Percentiles rank a stretch among this genome's conserved stretches.
phyloP scores from a whole-genome alignment of 1,284 basidiomycete genomes.

The Puccinia coronata region DNA sequence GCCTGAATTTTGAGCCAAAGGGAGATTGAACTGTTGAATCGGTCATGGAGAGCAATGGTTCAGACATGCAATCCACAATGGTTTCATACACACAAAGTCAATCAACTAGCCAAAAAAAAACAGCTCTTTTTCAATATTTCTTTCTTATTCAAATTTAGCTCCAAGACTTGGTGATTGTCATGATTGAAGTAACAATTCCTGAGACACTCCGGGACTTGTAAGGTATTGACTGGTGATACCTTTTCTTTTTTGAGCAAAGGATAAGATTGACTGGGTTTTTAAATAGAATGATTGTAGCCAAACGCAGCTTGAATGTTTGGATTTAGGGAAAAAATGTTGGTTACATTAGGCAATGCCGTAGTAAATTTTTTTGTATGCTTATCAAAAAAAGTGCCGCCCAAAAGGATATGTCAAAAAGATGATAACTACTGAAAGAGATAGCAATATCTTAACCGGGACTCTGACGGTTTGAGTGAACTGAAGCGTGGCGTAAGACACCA shows the following conservation, averaged over 20 bases:
- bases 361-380: not conserved
- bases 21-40: not conserved
- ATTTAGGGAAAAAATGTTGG: not conserved
- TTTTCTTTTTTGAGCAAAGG: not conserved
- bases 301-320: not conserved
- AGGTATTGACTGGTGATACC: not conserved
- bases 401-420: not conserved
- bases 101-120: too few species aligned
- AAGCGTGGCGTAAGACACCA: not conserved
- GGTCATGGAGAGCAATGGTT: too few species aligned
- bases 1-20: not conserved
- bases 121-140: too few species aligned
- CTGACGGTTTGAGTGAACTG: constrained; percentile 10
- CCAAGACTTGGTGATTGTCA: too few species aligned
- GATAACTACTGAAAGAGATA: not conserved
- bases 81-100: not conserved
- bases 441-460: constrained; percentile 8
- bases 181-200: not conserved
- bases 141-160: too few species aligned
- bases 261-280: too few species aligned
- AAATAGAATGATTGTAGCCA: constrained; percentile 14
- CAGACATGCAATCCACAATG: not conserved
- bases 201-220: not conserved
- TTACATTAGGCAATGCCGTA: not conserved
- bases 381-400: not conserved